Evolutionary conservation across 768 basidiomycete genomes (phyloP), one percentile per base, ranked within the genome.

Genomic region (Brasilioporus rufonigricans): DNA sequence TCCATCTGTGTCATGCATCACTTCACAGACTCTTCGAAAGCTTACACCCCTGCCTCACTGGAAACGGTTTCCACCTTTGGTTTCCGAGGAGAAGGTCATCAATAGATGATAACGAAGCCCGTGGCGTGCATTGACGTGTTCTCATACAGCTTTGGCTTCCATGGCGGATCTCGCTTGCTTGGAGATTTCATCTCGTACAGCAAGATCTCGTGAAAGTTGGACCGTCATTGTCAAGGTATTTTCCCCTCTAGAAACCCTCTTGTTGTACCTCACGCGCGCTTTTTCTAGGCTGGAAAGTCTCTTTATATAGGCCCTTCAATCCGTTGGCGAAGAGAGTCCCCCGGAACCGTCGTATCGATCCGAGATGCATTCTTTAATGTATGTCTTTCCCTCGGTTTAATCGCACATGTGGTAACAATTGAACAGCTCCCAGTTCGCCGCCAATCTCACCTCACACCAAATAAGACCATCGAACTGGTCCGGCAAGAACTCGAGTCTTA

Each of bases 311-410:
- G 93, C 0, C 78, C 84, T 31, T 86, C 93, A 4, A 72, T 85
- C 35, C 83, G 90, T 21, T 89, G 91, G 86, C 79, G 84, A 53
- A 77, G 86, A 58, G 84, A 90, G 66, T 74, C 75, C 1, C 71
- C 81, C 2, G 96, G 96, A 4, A 97, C 95, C 7, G 85, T 81
- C 12, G 87, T 96, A 39, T 85, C 82, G 61, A 76, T 97, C 41
- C 85, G 91, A 21, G 96, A 98, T 68, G 86, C 91, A 3, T 99
- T 97, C 67, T 90, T 88, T 66, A 93, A 91, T 65, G 93, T 93
- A 57, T 41, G 83, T 74, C 18, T 38, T 50, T 38, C 19, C 52
- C 19, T 44, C 39, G 40, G 51, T 43, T 29, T 26, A 24, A 43
- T 44, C 43, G 27, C 14, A 43, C 50, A 38, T 44, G 43, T 56